Evolutionary conservation across 192 early-diverging fungal genomes (phyloP), one percentile per base, ranked within the genome.

Genomic region (Coemansia sp.): DNA sequence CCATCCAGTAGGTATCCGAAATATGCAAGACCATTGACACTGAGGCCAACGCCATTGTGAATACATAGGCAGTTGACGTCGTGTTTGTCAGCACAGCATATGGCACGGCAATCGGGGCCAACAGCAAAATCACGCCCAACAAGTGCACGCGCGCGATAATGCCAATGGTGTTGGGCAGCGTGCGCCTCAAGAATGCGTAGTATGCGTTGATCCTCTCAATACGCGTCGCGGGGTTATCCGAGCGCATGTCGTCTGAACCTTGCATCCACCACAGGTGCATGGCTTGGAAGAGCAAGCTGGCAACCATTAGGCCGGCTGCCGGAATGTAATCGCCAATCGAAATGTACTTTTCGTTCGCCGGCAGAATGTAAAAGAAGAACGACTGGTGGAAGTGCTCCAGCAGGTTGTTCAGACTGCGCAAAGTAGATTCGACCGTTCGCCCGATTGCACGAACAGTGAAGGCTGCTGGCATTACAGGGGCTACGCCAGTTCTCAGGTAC

Each of bases 321-420:
- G 93, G 94, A 67, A 97, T 90, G 75, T 97, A 98, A 62, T 93
- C 87, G 52, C 92, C 91, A 52, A 98, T 92, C 2, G 96, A 95
- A 36, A 97, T 91, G 80, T 93, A 96, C 47, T 85, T 82, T 22
- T 85, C 68, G 61, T 91, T 89, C 15, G 88, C 86, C n/a, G 92
- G 92, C 73, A 97, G 87, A n/a, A 95, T 85, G 78, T 98, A 98
- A 73, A 97, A 97, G 86, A 96, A 98, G 82, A 94, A 98, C 43
- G 96, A 93, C 75, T 97, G 96, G 72, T 98, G 97, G 44, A 98
- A 87, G 63, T 93, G 90, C 76, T 98, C 97, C 51, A 98, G 85
- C 51, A 98, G 71, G 72, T 97, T 97, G 85, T 94, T 97, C 52
- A 96, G 84, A 70, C 91, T 93, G 66, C 94, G 90, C 71, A 95